phyloP scores from a whole-genome alignment of 192 early-diverging fungal genomes.

The Fimicolochytrium jonesii region DNA sequence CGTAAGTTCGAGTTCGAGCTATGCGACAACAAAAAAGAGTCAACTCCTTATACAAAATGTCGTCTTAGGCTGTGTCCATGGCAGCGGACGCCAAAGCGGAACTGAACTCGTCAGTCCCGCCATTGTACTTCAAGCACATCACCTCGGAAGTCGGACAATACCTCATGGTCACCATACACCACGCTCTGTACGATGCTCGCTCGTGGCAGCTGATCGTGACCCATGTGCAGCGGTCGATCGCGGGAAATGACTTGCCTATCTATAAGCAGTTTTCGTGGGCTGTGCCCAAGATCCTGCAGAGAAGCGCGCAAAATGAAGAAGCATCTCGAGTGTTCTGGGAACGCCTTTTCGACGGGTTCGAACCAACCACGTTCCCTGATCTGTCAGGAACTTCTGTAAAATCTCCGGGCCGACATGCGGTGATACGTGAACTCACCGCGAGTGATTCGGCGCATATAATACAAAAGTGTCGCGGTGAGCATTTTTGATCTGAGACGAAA shows the following conservation, averaged over 20 bases:
- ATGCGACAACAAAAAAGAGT: no score
- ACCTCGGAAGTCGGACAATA: neutral
- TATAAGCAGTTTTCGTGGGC: constrained; percentile 1
- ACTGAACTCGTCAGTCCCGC: neutral
- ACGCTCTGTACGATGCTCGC: constrained; percentile 35
- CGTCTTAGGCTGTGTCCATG: no score
- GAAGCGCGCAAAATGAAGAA: neutral
- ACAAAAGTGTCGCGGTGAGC: no score
- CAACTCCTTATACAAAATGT: no score
- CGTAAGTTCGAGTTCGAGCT: no score
- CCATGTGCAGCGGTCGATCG: constrained; percentile 9
- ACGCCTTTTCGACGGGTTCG: neutral
- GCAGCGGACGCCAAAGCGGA: no score
- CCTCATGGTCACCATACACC: constrained; percentile 27
- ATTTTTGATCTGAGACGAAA: no score
- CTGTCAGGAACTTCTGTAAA: neutral
- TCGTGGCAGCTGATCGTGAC: constrained; percentile 15
- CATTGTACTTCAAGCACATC: no score
- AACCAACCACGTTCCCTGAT: constrained; percentile 10
- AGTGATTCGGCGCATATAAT: no score
- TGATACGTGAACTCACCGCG: no score
- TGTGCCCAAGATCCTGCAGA: neutral
- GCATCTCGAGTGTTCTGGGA: constrained; percentile 7
- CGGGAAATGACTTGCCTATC: neutral
- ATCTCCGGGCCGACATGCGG: no score